Evolutionary conservation across 257 asterid genomes (phyloP), one percentile per base, ranked within the genome.

Genomic region (Penstemon davidsonii): DNA sequence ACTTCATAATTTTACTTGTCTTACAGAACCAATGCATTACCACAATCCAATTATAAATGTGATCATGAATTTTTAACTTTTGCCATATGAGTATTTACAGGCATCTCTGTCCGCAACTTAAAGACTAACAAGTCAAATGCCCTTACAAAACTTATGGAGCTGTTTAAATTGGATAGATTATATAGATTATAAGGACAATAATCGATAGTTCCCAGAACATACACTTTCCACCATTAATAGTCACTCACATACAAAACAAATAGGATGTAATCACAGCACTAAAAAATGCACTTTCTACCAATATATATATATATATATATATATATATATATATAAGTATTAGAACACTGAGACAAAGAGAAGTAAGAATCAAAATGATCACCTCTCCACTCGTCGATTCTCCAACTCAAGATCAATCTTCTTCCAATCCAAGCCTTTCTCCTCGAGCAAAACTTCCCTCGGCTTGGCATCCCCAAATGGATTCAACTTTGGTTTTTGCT

Each of bases 381-480:
- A 88, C 99, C 99, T 94, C 67, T 86, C 95, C 70, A 85, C 77
- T 0, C 89, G 83, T 7, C 88, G 80, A 76, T 84, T 90, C 76
- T 94, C 99, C 80, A 94, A 75, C 55, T 91, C 89, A 61, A 86
- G 79, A 79, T 94, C 99, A 75, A 94, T 87, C 83, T 94, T 91
- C 80, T 83, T 86, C 99, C 99, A 94, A 75, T 91, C 98, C 75
- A 94, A 70, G 50, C 98, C 98, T 76, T 91, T 94, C 84, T 87
- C 88, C 84, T 82, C 82, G 67, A 94, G 98, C 81, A 91, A 82
- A 78, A 94, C 87, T 80, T 94, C 99, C 80, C 99, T 87, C 60
- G 99, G 98, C 79, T 87, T 94, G 10, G 99, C 96, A 70, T 89
- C 88, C 12, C 99, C 98, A 70, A 94, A 94, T 51, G 99, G 99